Evolutionary conservation across 2,329 filamentous ascomycete genomes (phyloP), one percentile per base, ranked within the genome.

Genomic region (Verticillium dahliae): DNA sequence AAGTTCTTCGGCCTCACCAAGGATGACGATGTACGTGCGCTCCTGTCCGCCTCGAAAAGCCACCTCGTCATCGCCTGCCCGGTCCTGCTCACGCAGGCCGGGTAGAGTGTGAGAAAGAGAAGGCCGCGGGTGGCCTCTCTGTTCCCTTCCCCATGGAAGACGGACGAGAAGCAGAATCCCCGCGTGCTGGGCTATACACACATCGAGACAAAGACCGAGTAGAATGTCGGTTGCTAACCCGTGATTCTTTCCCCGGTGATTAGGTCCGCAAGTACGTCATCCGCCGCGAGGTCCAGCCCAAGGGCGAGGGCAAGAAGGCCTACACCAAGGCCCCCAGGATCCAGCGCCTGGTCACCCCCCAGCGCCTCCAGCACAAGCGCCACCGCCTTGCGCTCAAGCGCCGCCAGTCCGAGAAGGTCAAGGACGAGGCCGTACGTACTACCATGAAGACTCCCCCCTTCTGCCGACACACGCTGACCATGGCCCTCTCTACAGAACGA

Each of bases 321-420:
- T 98, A 98, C 90, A 97, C 94, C 90, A 99, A 99, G 91, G 95
- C 95, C 75, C 95, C 95, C 81, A 96, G 94, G 88, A 99, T 99
- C 84, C 95, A 99, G 89, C 92, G 95, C 80, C 92, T 99, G 74
- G 92, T 99, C 75, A 99, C 95, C 76, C 95, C 95, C 80, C 95
- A 98, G 85, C 95, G 95, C 81, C 92, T 99, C 78, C 95, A 99
- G 88, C 95, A 97, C 90, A 99, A 98, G 91, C 92, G 95, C 76
- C 95, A 98, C 87, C 88, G 93, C 74, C 85, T 96, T 75, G 94
- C 95, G 76, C 90, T 99, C 84, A 99, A 99, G 92, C 92, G 94
- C 81, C 94, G 95, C 81, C 91, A 92, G 78, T 84, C 93, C 76
- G 95, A 99, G 86, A 90, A 93, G 82, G 88, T 92, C 84, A 97